phyloP scores from a whole-genome alignment of 2,329 filamentous ascomycete genomes.

The Coniella lustricola region DNA sequence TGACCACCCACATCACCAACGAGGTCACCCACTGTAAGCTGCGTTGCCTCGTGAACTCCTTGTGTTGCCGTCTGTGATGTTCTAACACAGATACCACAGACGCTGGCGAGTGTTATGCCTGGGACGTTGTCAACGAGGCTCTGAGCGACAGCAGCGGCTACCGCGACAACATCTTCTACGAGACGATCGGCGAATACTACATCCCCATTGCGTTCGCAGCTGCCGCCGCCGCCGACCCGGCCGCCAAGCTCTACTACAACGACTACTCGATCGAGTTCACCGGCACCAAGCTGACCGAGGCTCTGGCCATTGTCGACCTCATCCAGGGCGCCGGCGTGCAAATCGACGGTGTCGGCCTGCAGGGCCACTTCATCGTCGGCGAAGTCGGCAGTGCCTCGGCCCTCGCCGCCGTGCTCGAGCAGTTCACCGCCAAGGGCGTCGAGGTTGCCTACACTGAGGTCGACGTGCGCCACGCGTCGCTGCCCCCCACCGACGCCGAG shows the following conservation, averaged over 20 bases:
- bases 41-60: neutral
- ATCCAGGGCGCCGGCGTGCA: constrained; percentile 42
- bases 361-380: constrained; percentile 54
- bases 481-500: constrained; percentile 33
- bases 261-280: constrained; percentile 49
- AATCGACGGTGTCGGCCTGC: constrained; percentile 57
- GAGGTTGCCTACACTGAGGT: constrained; percentile 58
- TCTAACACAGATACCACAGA: constrained; percentile 19
- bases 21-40: constrained; percentile 42
- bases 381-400: constrained; percentile 37
- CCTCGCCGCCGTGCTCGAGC: constrained; percentile 38
- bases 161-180: constrained; percentile 46
- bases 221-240: constrained; percentile 45
- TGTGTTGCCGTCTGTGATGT: neutral
- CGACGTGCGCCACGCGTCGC: constrained; percentile 42
- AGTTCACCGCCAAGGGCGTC: constrained; percentile 44
- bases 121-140: constrained; percentile 62
- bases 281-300: constrained; percentile 37
- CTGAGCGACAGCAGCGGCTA: constrained; percentile 44
- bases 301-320: constrained; percentile 37
- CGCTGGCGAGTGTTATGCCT: constrained; percentile 53
- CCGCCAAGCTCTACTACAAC: constrained; percentile 48
- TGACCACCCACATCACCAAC: constrained; percentile 54
- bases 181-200: constrained; percentile 48
- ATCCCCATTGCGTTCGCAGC: constrained; percentile 51